Evolutionary conservation across 305 asterid species (phyloP).

Genomic region (Andrographis paniculata): DNA sequence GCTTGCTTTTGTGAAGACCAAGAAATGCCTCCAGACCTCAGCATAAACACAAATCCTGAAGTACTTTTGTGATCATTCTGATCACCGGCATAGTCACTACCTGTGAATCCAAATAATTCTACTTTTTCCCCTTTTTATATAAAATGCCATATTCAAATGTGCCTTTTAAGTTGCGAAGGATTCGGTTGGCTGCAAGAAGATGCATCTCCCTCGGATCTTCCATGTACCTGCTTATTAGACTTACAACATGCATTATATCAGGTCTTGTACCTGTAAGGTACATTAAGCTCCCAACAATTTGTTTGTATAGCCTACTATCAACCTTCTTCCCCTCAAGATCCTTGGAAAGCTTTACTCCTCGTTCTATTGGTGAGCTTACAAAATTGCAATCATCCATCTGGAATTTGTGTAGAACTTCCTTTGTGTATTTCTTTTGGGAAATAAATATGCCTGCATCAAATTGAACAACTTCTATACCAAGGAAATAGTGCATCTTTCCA

Average conservation of each 20-base stretch:
- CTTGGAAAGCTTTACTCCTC: too few relatives aligned
- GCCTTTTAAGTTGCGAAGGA: not conserved
- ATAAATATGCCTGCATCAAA: not conserved
- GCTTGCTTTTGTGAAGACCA: not conserved
- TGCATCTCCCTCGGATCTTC: not conserved
- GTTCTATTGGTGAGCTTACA: too few relatives aligned
- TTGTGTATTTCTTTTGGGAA: not conserved
- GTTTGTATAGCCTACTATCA: too few relatives aligned
- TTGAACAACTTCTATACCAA: not conserved
- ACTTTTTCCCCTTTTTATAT: not conserved
- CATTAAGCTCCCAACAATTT: constrained; percentile 1
- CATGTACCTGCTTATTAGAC: not conserved
- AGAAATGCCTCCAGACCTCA: not conserved
- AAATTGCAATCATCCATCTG: too few relatives aligned
- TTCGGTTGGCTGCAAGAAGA: not conserved
- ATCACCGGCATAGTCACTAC: not conserved
- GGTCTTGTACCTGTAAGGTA: constrained; percentile 4
- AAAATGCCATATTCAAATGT: too few relatives aligned
- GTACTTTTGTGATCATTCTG: not conserved
- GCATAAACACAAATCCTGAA: not conserved
- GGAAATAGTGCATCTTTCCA: not conserved
- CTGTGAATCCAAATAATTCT: not conserved
- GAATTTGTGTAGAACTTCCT: not conserved
- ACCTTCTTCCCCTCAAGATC: too few relatives aligned
- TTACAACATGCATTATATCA: not conserved